Percentiles rank a stretch among this genome's conserved stretches.
Conservation (phyloP, 2,329 filamentous ascomycete genomes). For the Penicillium sp. region DNA sequence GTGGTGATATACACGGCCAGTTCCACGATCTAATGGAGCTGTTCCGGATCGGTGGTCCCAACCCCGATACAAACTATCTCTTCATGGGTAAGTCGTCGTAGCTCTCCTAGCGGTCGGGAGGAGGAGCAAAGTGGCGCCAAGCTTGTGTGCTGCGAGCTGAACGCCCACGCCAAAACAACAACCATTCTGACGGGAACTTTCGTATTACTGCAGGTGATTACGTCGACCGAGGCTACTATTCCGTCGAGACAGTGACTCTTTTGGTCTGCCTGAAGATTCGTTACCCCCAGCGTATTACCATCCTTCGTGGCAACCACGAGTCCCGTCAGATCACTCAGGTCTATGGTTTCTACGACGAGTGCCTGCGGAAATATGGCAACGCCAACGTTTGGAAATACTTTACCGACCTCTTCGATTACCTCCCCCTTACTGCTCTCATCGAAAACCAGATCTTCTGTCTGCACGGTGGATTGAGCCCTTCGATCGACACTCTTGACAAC, state of each 20-base stretch:
- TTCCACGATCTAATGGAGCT: conserved; percentile 99
- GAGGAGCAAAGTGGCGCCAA: conserved; percentile 11
- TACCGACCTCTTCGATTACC: conserved; percentile 97
- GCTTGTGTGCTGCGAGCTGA: background rate
- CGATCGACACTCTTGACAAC: conserved; percentile 92
- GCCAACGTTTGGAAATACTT: conserved; percentile 99
- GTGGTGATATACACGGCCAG: conserved; percentile 98
- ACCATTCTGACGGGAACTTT: background rate
- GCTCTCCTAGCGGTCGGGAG: conserved; percentile 10
- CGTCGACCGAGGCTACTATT: conserved; percentile 98
- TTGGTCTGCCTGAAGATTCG: conserved; percentile 96
- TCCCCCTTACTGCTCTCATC: conserved; percentile 93
- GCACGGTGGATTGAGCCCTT: conserved; percentile 94
- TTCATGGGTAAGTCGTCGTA: conserved; percentile 78
- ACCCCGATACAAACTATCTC: conserved; percentile 98
- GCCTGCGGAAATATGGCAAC: conserved; percentile 97
- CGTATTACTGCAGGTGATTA: conserved; percentile 72
- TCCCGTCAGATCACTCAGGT: conserved; percentile 98
- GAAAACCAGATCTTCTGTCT: conserved; percentile 99
- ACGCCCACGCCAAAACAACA: background rate
- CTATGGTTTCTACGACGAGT: conserved; percentile 99
- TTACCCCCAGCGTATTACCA: conserved; percentile 96
- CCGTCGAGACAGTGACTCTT: conserved; percentile 94
- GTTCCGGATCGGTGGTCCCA: conserved; percentile 97
- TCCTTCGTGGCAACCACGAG: conserved; percentile 98